phyloP scores from a whole-genome alignment of 257 asterid genomes.

The Parsonsia alboflavescens region DNA sequence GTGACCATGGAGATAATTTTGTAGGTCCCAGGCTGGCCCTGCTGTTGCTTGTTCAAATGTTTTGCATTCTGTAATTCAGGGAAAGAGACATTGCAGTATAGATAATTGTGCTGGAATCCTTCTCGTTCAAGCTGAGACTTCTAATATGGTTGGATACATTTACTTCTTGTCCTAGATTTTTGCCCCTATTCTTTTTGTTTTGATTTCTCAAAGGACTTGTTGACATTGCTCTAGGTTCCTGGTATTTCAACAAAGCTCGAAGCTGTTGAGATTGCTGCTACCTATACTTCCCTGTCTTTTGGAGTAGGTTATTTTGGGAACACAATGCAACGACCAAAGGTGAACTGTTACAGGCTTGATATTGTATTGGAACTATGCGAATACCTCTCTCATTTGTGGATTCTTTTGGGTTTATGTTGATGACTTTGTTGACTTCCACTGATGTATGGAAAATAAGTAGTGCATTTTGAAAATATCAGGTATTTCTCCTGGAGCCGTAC shows the following conservation, averaged over 20 bases:
- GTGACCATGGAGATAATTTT: neutral
- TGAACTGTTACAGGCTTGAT: slow-evolving; percentile 9
- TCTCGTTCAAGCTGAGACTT: slow-evolving; percentile 70
- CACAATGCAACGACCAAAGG: slow-evolving; percentile 86
- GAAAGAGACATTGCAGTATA: slow-evolving; percentile 26
- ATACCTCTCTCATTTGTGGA: too few species aligned
- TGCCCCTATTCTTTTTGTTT: neutral
- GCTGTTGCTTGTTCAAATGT: slow-evolving; percentile 64
- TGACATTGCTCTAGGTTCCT: slow-evolving; percentile 37
- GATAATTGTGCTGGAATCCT: slow-evolving; percentile 74
- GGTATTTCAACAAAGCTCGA: slow-evolving; percentile 35
- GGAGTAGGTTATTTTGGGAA: slow-evolving; percentile 91
- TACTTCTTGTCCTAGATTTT: neutral
- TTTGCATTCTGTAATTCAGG: slow-evolving; percentile 36
- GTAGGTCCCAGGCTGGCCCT: slow-evolving; percentile 82
- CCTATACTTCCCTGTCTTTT: slow-evolving; percentile 71
- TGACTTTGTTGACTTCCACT: neutral
- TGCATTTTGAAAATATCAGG: neutral
- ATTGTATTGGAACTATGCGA: neutral
- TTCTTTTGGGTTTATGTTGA: neutral
- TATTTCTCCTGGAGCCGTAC: neutral
- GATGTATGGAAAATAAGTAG: neutral
- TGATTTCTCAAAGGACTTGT: neutral
- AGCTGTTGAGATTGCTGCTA: slow-evolving; percentile 80
- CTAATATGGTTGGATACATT: slow-evolving; percentile 8